Base-by-base conservation (phyloP, 352 stramenopile genomes). In the Globisporangium alternatum region DNA sequence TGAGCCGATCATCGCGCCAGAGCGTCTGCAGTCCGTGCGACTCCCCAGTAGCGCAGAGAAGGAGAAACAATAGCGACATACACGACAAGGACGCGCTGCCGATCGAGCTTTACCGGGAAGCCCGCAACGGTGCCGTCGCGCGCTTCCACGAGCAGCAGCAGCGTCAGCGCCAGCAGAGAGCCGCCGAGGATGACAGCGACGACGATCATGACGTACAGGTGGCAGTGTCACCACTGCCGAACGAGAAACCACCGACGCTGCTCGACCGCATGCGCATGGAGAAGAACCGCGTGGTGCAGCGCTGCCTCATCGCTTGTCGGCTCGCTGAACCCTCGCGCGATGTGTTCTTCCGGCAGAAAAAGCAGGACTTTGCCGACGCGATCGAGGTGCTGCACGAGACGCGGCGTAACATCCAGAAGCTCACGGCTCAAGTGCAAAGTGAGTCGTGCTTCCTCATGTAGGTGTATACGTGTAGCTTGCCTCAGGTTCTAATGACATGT, bases 241-340 rank as follows among this genome's bases (percentile, higher is more conserved):
- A 41, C 22, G 25, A 25, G 22, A 62, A 62, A 5, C 15, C 53
- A 10, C 43, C 43, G 0, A 52, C 37, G 0, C 56, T 66, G 35
- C 65, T 87, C 41, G 78, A 78, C 0, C 70, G 77, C 5, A 58
- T 76, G 0, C 75, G 69, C 17, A 68, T 76, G 51, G 68, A 75
- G 59, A 89, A 88, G 66, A 93, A 93, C 62, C 81, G 83, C 33
- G 47, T 83, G 10, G 72, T 93, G 28, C 83, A 93, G 69, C 81
- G 77, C 31, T 60, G 78, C 22, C 74, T 90, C 17, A 77, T 93
- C 37, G 70, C 65, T 2, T 79, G 74, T 33, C 80, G 60, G 1
- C 61, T 93, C 5, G 68, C 78, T 7, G 72, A 86, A 39, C 71
- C 73, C 13, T 82, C 83, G 12, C 74, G 67, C 63, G 83, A 93